phyloP scores from a whole-genome alignment of 305 asterid genomes.

The Fraxinus nigra region DNA sequence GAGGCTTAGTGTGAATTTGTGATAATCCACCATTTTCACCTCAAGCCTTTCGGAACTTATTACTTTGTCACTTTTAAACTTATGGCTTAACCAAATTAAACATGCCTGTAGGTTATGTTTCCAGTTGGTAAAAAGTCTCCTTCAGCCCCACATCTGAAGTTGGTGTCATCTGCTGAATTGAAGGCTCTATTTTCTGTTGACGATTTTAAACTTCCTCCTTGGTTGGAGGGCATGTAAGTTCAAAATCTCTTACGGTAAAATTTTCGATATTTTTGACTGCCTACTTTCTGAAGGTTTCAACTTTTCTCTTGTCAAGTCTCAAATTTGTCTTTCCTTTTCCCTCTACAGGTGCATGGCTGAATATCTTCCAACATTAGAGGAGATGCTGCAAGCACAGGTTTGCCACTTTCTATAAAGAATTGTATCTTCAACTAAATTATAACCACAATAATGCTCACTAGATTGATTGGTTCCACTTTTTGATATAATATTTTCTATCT shows the following conservation, averaged over 20 bases:
- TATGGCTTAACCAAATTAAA: not conserved
- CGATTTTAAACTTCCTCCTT: constrained; percentile 82
- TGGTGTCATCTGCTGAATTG: constrained; percentile 79
- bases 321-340: constrained; percentile 16
- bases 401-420: constrained; percentile 15
- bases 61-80: not conserved
- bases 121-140: constrained; percentile 73
- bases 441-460: constrained; percentile 1
- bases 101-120: constrained; percentile 60
- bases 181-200: constrained; percentile 75
- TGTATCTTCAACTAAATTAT: not conserved
- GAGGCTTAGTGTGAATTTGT: not conserved
- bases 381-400: constrained; percentile 73
- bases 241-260: not conserved
- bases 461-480: not conserved
- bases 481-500: constrained; percentile 3
- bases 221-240: constrained; percentile 95
- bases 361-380: constrained; percentile 81
- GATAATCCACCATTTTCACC: not conserved
- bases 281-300: not conserved
- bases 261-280: constrained; percentile 9
- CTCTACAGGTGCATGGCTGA: constrained; percentile 86
- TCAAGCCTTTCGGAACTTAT: constrained; percentile 1
- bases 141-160: constrained; percentile 75
- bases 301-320: constrained; percentile 10